Percentiles rank a stretch among this genome's conserved stretches.
These are phyloP conservation scores for Tirmania nivea DNA, from an alignment of 495 filamentous ascomycete genomes.

Conservation along the genomic window DNA sequence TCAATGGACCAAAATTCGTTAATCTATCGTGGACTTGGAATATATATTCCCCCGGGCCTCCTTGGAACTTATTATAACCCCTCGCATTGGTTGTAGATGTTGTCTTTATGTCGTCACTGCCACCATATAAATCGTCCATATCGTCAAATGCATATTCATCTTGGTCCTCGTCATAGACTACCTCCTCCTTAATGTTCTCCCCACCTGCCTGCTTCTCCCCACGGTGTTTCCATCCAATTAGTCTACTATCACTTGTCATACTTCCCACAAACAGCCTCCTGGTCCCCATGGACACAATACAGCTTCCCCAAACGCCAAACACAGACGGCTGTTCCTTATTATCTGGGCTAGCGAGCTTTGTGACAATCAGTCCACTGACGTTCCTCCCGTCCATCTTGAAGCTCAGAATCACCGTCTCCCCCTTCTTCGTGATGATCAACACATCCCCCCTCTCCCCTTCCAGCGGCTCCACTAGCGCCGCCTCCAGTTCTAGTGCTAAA, in stretches of 20 bases:
- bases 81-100: background rate
- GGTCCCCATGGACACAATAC: slow-evolving; percentile 41
- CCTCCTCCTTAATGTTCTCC: slow-evolving; percentile 31
- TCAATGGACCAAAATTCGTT: slow-evolving; percentile 54
- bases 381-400: slow-evolving; percentile 85
- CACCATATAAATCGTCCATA: slow-evolving; percentile 42
- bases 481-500: slow-evolving; percentile 57
- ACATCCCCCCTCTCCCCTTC: slow-evolving; percentile 55
- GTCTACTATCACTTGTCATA: slow-evolving; percentile 57
- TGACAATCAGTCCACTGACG: slow-evolving; percentile 62
- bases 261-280: slow-evolving; percentile 69
- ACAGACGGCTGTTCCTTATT: slow-evolving; percentile 30
- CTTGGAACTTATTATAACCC: slow-evolving; percentile 15
- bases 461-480: slow-evolving; percentile 55
- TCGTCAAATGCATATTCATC: slow-evolving; percentile 22
- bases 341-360: slow-evolving; percentile 27
- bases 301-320: slow-evolving; percentile 42
- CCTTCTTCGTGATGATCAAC: slow-evolving; percentile 59
- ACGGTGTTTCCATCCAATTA: slow-evolving; percentile 57
- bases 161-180: slow-evolving; percentile 36
- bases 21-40: slow-evolving; percentile 62
- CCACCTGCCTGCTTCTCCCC: slow-evolving; percentile 30
- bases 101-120: slow-evolving; percentile 44
- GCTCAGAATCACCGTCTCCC: slow-evolving; percentile 48
- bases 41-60: slow-evolving; percentile 30